Evolutionary conservation across 2,329 filamentous ascomycete species (phyloP), one percentile per base, ranked within the genome.

Genomic region (Elsinoe australis): DNA sequence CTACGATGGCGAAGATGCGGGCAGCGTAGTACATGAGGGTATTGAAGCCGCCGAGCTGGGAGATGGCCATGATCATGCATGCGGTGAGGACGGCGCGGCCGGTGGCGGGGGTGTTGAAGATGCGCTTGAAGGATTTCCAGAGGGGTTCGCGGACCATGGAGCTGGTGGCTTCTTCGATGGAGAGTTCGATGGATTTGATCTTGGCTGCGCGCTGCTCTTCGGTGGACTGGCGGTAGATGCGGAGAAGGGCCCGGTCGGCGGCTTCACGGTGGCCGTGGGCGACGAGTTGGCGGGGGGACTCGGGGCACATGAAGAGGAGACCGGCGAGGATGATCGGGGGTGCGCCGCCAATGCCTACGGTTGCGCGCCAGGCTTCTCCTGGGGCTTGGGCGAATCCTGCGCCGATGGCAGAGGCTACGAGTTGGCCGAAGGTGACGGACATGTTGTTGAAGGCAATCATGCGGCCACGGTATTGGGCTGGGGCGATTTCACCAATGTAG

Each of bases 1-100:
- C 83, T 1, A 94, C 75, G 24, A 87, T 73, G 24, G 61, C 63
- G 54, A 67, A 67, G 6, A 67, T 58, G 0, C 62, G 66, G 2
- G 60, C 58, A 8, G 56, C 33, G 33, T 65, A 94, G 66, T 94
- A 95, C 87, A 94, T 94, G 22, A 95, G 72, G 8, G 85, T 88
- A 67, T 95, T 94, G 58, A 67, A 67, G 42, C 66, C 66, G 35
- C 63, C 65, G 57, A 68, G 63, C 33, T 68, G 64, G 47, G 65
- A 61, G 5, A 64, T 64, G 42, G 66, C 49, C 64, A 67, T 67
- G 47, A 67, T 61, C 2, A 62, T 64, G n/a, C 63, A 65, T 24
- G 66, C 64, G 45, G 57, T 61, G 35, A 67, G 59, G 51, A 66
- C 59, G 14, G 66, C 63, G 17, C 66, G 61, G 38, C 63, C 55